Conservation (phyloP, 2,329 filamentous ascomycete genomes). For the Fusarium sarcochroum region DNA sequence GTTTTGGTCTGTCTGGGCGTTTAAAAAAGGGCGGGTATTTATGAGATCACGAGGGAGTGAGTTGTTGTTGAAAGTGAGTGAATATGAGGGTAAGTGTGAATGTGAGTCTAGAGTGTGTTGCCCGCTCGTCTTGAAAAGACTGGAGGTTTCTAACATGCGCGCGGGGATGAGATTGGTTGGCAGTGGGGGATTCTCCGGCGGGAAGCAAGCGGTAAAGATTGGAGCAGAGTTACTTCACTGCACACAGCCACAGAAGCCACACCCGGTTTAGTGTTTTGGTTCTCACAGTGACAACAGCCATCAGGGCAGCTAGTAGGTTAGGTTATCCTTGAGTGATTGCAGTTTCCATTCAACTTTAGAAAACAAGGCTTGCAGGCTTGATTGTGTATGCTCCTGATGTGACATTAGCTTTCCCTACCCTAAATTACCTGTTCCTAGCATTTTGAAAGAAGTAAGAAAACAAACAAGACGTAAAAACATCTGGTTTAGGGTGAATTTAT, state of each 20-base stretch:
- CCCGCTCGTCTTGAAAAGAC: conserved; percentile 17
- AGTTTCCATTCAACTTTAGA: background rate
- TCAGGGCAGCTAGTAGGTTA: too few relatives aligned
- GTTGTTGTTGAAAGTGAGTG: background rate
- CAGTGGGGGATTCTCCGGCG: conserved; percentile 19
- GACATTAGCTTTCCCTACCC: conserved; percentile 2
- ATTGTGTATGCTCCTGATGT: conserved; percentile 11
- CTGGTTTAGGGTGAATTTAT: too few relatives aligned
- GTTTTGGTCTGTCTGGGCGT: conserved; percentile 4
- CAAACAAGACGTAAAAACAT: too few relatives aligned
- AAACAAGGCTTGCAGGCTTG: background rate
- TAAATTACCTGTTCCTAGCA: background rate
- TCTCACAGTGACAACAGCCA: conserved; percentile 11
- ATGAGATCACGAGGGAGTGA: conserved; percentile 3
- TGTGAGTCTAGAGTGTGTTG: conserved; percentile 13
- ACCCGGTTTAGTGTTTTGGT: conserved; percentile 7
- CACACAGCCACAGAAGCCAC: conserved; percentile 40
- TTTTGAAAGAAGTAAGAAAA: background rate
- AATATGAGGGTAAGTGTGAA: background rate
- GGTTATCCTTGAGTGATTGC: background rate
- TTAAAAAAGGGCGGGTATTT: conserved; percentile 7
- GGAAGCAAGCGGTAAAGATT: conserved; percentile 18
- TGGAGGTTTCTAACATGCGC: conserved; percentile 32
- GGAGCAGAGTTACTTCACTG: conserved; percentile 12
- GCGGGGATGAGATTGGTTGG: conserved; percentile 41